phyloP scores from a whole-genome alignment of 2,329 filamentous ascomycete species.

The Aspergillus sp. region DNA sequence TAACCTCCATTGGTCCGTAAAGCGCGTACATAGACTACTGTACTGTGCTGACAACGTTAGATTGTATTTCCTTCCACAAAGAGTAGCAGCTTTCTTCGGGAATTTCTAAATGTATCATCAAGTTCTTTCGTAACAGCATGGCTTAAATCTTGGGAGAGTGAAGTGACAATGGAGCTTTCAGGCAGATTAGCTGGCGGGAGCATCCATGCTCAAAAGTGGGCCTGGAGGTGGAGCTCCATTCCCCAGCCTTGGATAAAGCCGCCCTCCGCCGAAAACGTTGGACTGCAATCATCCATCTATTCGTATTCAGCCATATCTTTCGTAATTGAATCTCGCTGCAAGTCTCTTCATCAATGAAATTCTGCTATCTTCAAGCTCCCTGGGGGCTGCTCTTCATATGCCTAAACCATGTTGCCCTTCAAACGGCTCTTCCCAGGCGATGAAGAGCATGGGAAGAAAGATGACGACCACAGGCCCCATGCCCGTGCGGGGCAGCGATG shows the following conservation, averaged over 20 bases:
- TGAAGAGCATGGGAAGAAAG: constrained; percentile 65
- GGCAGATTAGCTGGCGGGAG: too few species aligned
- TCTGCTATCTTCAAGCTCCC: constrained; percentile 18
- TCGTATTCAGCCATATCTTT: neutral
- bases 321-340: neutral
- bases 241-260: neutral
- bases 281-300: neutral
- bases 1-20: too few species aligned
- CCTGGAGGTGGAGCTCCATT: neutral
- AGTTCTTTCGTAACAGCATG: neutral
- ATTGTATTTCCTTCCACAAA: neutral
- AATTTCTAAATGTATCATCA: neutral
- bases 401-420: constrained; percentile 37
- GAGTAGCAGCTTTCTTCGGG: neutral
- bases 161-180: neutral
- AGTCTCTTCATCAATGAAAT: constrained; percentile 13
- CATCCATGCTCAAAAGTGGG: neutral
- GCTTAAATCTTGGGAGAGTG: neutral
- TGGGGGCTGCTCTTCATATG: constrained; percentile 21
- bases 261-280: neutral
- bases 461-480: constrained; percentile 58
- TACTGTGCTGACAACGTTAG: too few species aligned
- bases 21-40: too few species aligned
- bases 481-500: constrained; percentile 27
- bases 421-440: constrained; percentile 52